Percentiles rank a stretch among this genome's conserved stretches.
Conservation (phyloP, 441 rosid genomes). For the Euphorbia schlechtendalii region DNA sequence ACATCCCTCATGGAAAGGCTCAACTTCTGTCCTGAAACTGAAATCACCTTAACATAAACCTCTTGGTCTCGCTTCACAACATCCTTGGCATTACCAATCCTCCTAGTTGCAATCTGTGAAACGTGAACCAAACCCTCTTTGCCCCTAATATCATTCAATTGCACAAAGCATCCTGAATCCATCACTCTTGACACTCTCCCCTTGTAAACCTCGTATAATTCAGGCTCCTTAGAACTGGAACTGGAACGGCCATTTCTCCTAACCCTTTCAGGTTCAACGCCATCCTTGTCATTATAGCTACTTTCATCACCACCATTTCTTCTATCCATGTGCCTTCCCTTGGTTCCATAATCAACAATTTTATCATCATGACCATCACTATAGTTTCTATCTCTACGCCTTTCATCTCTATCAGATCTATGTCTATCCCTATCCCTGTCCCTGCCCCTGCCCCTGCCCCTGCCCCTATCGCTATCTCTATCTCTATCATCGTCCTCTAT, state of each 20-base stretch:
- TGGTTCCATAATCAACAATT: slow-evolving; percentile 15
- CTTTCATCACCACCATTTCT: slow-evolving; percentile 20
- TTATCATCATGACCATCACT: slow-evolving; percentile 21
- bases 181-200: slow-evolving; percentile 74
- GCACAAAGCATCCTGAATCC: slow-evolving; percentile 74
- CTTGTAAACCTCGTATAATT: slow-evolving; percentile 64
- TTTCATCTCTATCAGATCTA: slow-evolving; percentile 26
- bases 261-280: slow-evolving; percentile 16
- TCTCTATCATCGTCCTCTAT: slow-evolving; percentile 25
- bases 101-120: slow-evolving; percentile 71
- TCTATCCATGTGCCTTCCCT: slow-evolving; percentile 30
- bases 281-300: slow-evolving; percentile 24
- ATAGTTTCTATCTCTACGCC: slow-evolving; percentile 19
- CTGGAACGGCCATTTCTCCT: slow-evolving; percentile 16
- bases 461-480: slow-evolving; percentile 4
- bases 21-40: slow-evolving; percentile 46
- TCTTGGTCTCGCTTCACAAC: slow-evolving; percentile 65
- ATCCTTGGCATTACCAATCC: slow-evolving; percentile 53
- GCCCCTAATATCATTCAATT: slow-evolving; percentile 56
- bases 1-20: slow-evolving; percentile 79
- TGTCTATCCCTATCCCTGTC: slow-evolving; percentile 25
- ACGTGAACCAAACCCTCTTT: slow-evolving; percentile 81
- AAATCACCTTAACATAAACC: slow-evolving; percentile 68
- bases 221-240: slow-evolving; percentile 38
- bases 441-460: slow-evolving; percentile 26